Conservation (phyloP, 768 basidiomycete species). For the Pleurotus cornucopiae region DNA sequence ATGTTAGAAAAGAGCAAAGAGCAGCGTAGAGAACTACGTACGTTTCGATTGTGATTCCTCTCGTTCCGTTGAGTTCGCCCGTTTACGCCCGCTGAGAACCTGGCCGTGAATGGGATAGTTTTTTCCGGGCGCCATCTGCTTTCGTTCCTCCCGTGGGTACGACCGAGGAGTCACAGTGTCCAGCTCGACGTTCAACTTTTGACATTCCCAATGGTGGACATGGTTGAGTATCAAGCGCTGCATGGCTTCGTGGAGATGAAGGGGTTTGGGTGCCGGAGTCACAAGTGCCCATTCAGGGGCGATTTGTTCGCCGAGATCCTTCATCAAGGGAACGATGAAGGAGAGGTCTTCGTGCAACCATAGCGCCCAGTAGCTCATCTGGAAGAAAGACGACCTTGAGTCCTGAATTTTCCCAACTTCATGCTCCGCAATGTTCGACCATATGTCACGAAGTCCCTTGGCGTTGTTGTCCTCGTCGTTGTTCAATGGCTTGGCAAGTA, state of each 20-base stretch:
- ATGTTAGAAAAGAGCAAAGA: too few species aligned
- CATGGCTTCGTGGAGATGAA: conserved; percentile 10
- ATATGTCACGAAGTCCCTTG: neutral
- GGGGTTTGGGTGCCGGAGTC: neutral
- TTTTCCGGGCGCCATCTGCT: too few species aligned
- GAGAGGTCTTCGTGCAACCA: neutral
- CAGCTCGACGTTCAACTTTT: neutral
- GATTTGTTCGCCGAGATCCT: neutral
- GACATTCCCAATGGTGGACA: neutral
- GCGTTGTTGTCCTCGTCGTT: neutral
- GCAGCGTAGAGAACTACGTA: too few species aligned
- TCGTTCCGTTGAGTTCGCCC: too few species aligned
- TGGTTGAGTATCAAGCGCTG: neutral
- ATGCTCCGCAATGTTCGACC: neutral
- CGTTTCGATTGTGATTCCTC: too few species aligned
- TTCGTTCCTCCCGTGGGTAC: too few species aligned
- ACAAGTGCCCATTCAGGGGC: neutral
- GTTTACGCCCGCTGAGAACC: too few species aligned
- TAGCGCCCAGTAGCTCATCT: neutral
- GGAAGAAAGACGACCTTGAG: too few species aligned
- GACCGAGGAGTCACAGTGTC: too few species aligned
- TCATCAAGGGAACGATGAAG: neutral
- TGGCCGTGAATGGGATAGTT: too few species aligned
- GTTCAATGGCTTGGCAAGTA: neutral
- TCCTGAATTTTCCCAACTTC: neutral